A percentile compares a stretch with the other conserved stretches of the same genome.
These are phyloP conservation scores for Zymoseptoria passerinii DNA, from an alignment of 2,329 filamentous ascomycete species.

Conservation along the genomic window DNA sequence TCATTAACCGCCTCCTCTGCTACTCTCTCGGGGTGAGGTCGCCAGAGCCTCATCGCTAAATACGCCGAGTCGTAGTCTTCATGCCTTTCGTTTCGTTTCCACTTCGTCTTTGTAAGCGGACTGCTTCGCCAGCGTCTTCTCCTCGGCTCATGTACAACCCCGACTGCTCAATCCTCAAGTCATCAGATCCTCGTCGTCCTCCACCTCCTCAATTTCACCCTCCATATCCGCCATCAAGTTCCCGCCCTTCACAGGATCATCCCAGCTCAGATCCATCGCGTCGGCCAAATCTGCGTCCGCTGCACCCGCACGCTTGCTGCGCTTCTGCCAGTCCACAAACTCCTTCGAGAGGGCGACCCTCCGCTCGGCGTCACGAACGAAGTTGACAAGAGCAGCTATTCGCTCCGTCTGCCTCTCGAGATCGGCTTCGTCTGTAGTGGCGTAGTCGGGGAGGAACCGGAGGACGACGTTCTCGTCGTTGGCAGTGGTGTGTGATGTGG, in stretches of 20 bases:
- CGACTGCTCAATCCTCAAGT: background rate
- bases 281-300: constrained; percentile 29
- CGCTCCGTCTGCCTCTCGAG: constrained; percentile 44
- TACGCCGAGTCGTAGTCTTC: background rate
- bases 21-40: too few species aligned
- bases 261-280: constrained; percentile 30
- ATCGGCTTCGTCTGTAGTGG: constrained; percentile 17
- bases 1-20: too few species aligned
- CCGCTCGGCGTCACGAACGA: constrained; percentile 47
- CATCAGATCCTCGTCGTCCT: constrained; percentile 25
- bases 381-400: constrained; percentile 43
- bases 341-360: constrained; percentile 51
- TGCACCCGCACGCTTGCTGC: constrained; percentile 35
- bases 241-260: constrained; percentile 15
- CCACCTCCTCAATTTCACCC: constrained; percentile 7
- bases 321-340: constrained; percentile 47
- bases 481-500: constrained; percentile 30
- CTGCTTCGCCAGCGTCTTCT: background rate
- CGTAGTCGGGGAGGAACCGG: constrained; percentile 40
- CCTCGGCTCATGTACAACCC: background rate
- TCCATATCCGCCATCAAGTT: background rate
- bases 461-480: constrained; percentile 38
- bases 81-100: background rate
- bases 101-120: too few species aligned
- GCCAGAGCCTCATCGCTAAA: background rate